These are phyloP conservation scores for Penicillium italicum DNA, from an alignment of 2,329 filamentous ascomycete genomes.

Conservation along the genomic window DNA sequence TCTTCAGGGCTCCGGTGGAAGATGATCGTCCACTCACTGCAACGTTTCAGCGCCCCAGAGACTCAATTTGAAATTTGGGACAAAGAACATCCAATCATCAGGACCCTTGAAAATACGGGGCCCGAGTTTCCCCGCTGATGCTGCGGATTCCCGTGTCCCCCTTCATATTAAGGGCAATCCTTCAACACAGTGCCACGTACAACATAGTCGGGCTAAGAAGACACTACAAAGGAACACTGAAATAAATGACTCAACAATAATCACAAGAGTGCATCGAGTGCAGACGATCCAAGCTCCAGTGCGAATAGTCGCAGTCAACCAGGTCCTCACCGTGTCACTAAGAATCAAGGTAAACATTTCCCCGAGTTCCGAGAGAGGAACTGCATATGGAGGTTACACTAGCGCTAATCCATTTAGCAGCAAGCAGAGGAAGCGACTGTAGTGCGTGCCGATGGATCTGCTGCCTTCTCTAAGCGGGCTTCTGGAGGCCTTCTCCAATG, in stretches of 20 bases:
- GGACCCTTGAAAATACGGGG: slow-evolving; percentile 1
- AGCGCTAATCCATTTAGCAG: neutral
- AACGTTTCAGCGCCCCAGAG: neutral
- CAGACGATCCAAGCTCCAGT: neutral
- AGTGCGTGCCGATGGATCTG: slow-evolving; percentile 4
- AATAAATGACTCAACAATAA: neutral
- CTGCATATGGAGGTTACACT: neutral
- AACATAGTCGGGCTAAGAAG: neutral
- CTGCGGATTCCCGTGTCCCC: neutral
- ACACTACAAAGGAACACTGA: neutral
- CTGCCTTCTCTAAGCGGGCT: neutral
- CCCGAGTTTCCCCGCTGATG: neutral
- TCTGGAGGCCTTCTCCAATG: slow-evolving; percentile 6
- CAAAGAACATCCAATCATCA: neutral
- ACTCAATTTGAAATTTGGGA: neutral
- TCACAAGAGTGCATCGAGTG: neutral
- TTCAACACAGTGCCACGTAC: neutral
- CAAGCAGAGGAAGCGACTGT: neutral
- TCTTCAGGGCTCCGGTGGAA: slow-evolving; percentile 1
- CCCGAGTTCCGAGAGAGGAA: neutral
- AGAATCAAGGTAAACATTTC: neutral
- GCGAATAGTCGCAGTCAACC: neutral
- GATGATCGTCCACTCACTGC: neutral
- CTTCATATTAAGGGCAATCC: neutral
- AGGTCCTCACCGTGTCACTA: neutral